Evolutionary conservation across 495 filamentous ascomycete species (phyloP).

Genomic region (Xylaria venustula): DNA sequence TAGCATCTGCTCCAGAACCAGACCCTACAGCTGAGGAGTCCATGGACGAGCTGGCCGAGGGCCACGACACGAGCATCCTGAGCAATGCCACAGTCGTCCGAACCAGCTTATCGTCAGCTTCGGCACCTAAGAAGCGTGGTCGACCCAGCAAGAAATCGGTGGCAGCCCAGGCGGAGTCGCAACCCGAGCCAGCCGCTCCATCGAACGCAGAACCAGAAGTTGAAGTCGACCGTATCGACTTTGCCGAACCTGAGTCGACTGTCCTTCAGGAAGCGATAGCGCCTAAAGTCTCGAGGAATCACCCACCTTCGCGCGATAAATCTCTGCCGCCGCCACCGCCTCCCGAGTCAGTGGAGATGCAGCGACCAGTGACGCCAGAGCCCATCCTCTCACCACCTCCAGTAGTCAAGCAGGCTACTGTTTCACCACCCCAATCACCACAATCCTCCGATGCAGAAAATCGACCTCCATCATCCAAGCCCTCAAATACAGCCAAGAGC

Average conservation of each 20-base stretch:
- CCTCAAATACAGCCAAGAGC: constrained; percentile 34
- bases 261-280: constrained; percentile 8
- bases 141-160: constrained; percentile 46
- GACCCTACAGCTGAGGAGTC: constrained; percentile 30
- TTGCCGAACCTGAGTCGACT: neutral
- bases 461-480: constrained; percentile 64
- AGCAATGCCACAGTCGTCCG: constrained; percentile 44
- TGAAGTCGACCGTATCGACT: neutral
- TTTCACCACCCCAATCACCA: constrained; percentile 61
- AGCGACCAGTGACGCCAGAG: constrained; percentile 37
- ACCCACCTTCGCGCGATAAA: constrained; percentile 24
- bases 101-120: constrained; percentile 33
- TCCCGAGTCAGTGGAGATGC: constrained; percentile 21
- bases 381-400: constrained; percentile 25
- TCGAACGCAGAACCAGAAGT: neutral
- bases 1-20: constrained; percentile 26
- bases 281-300: constrained; percentile 7
- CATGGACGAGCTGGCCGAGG: constrained; percentile 34
- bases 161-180: neutral
- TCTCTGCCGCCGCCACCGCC: constrained; percentile 28
- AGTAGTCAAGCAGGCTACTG: constrained; percentile 35
- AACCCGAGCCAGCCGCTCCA: neutral
- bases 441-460: constrained; percentile 84
- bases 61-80: constrained; percentile 38
- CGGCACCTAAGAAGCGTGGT: constrained; percentile 45